Percentiles rank a stretch among this genome's conserved stretches.
Evolutionary conservation across 164 flowering plant species (phyloP).

Genomic region (Tinospora cordifolia): DNA sequence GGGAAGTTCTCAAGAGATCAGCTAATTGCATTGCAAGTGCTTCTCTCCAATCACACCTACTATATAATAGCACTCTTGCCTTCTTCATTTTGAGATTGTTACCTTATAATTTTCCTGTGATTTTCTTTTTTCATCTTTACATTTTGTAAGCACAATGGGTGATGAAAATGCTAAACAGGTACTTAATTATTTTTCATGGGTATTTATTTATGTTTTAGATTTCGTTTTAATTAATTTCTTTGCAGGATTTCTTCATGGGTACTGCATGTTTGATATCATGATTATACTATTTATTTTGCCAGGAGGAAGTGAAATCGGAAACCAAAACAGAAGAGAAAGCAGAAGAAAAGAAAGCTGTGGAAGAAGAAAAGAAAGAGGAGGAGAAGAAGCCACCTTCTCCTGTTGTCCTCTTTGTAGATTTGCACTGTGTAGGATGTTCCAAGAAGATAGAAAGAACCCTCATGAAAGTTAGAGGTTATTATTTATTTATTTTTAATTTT

Average conservation of each 20-base stretch:
- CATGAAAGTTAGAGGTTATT: constrained; percentile 57
- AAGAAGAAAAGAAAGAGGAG: constrained; percentile 26
- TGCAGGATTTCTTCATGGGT: neutral
- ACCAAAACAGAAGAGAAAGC: constrained; percentile 33
- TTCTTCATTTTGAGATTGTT: neutral
- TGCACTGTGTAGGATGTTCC: constrained; percentile 94
- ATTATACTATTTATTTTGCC: neutral
- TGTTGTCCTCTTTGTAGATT: constrained; percentile 59
- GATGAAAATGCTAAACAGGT: constrained; percentile 66
- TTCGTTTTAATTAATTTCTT: neutral
- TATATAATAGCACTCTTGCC: neutral
- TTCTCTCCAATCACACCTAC: constrained; percentile 1
- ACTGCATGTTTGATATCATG: neutral
- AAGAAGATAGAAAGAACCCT: constrained; percentile 76
- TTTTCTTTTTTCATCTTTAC: neutral
- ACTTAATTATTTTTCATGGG: neutral
- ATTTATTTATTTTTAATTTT: neutral
- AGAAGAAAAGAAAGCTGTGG: constrained; percentile 29
- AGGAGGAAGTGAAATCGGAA: constrained; percentile 37
- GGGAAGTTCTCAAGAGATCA: neutral
- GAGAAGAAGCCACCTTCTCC: constrained; percentile 53
- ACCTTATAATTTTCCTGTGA: neutral
- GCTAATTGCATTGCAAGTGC: constrained; percentile 14
- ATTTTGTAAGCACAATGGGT: constrained; percentile 37
- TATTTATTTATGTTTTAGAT: neutral